These are phyloP conservation scores for Imleria badia DNA, from an alignment of 768 basidiomycete species.

Conservation along the genomic window DNA sequence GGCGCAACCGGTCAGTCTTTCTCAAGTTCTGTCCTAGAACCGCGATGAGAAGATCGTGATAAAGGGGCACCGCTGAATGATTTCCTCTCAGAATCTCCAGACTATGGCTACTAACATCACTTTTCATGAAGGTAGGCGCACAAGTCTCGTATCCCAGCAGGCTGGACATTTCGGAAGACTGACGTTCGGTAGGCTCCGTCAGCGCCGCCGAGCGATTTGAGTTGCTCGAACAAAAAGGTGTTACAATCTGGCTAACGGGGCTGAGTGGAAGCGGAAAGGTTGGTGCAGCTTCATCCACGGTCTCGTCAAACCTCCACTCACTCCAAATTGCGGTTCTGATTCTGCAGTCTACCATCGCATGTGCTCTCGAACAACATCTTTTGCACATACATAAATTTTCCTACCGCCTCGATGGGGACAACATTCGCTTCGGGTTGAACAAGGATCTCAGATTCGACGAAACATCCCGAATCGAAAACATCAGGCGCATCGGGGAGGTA, in stretches of 20 bases:
- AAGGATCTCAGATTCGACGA: slow-evolving; percentile 95
- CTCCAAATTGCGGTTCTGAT: not conserved
- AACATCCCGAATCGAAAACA: slow-evolving; percentile 90
- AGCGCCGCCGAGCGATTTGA: slow-evolving; percentile 60
- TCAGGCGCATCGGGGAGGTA: slow-evolving; percentile 95
- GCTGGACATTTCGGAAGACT: not conserved
- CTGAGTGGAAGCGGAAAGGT: slow-evolving; percentile 96
- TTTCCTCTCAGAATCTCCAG: not conserved
- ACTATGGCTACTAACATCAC: slow-evolving; percentile 53
- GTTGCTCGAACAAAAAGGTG: slow-evolving; percentile 76
- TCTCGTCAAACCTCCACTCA: not conserved
- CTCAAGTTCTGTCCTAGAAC: slow-evolving; percentile 2
- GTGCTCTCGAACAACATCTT: slow-evolving; percentile 94
- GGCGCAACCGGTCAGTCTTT: slow-evolving; percentile 6
- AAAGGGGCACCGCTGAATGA: slow-evolving; percentile 4
- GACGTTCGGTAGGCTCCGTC: slow-evolving; percentile 62
- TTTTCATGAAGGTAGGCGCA: slow-evolving; percentile 60
- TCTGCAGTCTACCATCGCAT: slow-evolving; percentile 89
- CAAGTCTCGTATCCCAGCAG: not conserved
- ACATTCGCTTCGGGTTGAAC: slow-evolving; percentile 93
- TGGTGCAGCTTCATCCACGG: slow-evolving; percentile 5
- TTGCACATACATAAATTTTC: slow-evolving; percentile 81
- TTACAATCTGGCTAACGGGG: slow-evolving; percentile 96
- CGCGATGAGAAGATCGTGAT: not conserved
- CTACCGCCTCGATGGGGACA: slow-evolving; percentile 96